Evolutionary conservation across 2,329 filamentous ascomycete genomes (phyloP).

Genomic region (Parasarocladium wereldwijsianum): DNA sequence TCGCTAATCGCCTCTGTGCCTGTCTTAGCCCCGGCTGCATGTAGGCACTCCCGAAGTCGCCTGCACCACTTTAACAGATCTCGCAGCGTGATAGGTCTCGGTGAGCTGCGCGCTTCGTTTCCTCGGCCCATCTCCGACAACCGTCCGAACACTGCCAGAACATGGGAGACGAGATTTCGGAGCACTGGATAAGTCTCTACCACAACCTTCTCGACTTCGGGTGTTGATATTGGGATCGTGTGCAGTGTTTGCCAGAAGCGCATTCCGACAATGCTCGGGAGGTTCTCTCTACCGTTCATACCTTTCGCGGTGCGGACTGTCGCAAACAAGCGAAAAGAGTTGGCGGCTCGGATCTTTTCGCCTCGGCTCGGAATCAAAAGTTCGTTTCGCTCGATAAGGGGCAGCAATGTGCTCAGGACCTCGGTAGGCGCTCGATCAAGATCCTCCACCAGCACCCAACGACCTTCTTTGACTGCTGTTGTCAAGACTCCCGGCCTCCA

Average conservation of each 20-base stretch:
- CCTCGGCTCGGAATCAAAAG: conserved; percentile 80
- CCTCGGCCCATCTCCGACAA: conserved; percentile 16
- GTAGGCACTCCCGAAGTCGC: conserved; percentile 54
- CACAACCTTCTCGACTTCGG: conserved; percentile 65
- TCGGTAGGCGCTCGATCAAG: conserved; percentile 89
- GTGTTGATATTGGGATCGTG: conserved; percentile 47
- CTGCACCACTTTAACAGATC: conserved; percentile 89
- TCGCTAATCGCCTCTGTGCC: conserved; percentile 60
- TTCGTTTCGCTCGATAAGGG: conserved; percentile 84
- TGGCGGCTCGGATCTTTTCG: conserved; percentile 68
- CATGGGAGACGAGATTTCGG: conserved; percentile 41
- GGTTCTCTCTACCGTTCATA: conserved; percentile 48
- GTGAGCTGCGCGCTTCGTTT: conserved; percentile 24
- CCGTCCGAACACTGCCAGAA: conserved; percentile 43
- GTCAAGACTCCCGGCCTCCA: conserved; percentile 91
- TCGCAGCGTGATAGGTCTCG: conserved; percentile 48
- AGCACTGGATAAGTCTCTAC: conserved; percentile 56
- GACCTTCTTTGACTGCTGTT: conserved; percentile 81
- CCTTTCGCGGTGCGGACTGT: conserved; percentile 70
- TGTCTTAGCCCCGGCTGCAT: conserved; percentile 44
- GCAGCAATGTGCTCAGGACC: conserved; percentile 82
- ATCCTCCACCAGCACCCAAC: conserved; percentile 96
- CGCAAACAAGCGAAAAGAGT: conserved; percentile 80
- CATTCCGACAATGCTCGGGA: conserved; percentile 64
- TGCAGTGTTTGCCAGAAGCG: conserved; percentile 75